A percentile compares a stretch with the other conserved stretches of the same genome.
Evolutionary conservation across 1,284 basidiomycete species (phyloP).

Genomic region (Irpex rosettiformis): DNA sequence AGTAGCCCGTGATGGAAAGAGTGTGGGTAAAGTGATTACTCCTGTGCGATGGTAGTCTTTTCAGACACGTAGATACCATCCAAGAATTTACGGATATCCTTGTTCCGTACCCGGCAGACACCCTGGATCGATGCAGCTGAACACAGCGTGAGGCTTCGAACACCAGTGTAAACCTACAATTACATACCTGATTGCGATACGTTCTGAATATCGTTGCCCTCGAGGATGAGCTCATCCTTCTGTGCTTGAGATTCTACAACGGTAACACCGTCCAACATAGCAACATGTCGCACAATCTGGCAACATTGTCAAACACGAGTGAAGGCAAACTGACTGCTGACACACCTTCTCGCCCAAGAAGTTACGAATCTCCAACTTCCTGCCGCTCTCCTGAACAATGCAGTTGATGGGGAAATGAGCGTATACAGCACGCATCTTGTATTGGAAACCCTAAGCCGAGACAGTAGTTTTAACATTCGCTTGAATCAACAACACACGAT

Average conservation of each 20-base stretch:
- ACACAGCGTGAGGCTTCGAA: constrained; percentile 8
- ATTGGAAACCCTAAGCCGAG: constrained; percentile 78
- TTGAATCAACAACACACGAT: neutral
- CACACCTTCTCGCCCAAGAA: constrained; percentile 93
- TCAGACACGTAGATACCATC: constrained; percentile 93
- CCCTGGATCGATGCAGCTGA: constrained; percentile 94
- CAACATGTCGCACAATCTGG: constrained; percentile 87
- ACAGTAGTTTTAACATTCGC: constrained; percentile 4
- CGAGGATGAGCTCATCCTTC: constrained; percentile 94
- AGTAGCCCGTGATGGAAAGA: constrained; percentile 16
- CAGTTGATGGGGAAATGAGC: constrained; percentile 99
- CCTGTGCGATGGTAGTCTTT: constrained; percentile 61
- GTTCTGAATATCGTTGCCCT: constrained; percentile 93
- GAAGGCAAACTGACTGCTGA: neutral
- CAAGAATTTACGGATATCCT: constrained; percentile 96
- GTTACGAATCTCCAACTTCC: constrained; percentile 93
- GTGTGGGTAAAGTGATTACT: constrained; percentile 26
- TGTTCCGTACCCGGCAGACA: constrained; percentile 92
- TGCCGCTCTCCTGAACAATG: constrained; percentile 86
- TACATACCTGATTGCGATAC: constrained; percentile 87
- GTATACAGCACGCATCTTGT: constrained; percentile 99
- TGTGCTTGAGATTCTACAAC: constrained; percentile 90
- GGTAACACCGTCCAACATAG: constrained; percentile 89
- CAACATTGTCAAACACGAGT: neutral
- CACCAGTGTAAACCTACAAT: neutral